Percentiles rank a stretch among this genome's conserved stretches.
These are phyloP conservation scores for Tieghemiomyces parasiticus DNA, from an alignment of 192 early-diverging fungal species.

Conservation along the genomic window DNA sequence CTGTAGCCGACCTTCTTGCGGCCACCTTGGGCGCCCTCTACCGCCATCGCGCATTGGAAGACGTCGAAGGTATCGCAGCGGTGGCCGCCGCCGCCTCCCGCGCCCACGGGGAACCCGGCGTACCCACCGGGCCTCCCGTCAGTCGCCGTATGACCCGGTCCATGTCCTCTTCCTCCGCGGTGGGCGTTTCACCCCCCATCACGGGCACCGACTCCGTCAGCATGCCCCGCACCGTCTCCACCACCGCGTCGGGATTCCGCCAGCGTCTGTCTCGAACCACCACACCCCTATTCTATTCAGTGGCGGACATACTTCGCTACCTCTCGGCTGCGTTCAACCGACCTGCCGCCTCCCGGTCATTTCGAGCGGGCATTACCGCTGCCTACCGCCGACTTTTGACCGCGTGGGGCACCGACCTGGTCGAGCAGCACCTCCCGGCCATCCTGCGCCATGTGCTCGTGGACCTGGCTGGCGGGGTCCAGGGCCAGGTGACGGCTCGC, in stretches of 20 bases:
- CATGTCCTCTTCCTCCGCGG: background rate
- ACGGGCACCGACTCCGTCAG: background rate
- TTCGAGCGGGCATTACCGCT: slow-evolving; percentile 62
- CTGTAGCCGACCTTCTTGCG: slow-evolving; percentile 7
- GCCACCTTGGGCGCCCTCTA: slow-evolving; percentile 10
- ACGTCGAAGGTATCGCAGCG: too few relatives aligned
- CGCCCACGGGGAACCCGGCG: too few relatives aligned
- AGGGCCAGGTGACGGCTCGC: slow-evolving; percentile 29
- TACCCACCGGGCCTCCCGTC: background rate
- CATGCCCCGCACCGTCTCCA: background rate
- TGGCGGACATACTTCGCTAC: slow-evolving; percentile 52
- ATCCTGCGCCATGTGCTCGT: slow-evolving; percentile 54
- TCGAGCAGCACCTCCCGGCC: slow-evolving; percentile 55
- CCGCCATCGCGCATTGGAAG: background rate
- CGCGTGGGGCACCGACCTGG: slow-evolving; percentile 46
- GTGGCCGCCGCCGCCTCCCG: too few relatives aligned
- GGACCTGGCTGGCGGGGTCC: slow-evolving; percentile 32
- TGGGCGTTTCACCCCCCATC: background rate
- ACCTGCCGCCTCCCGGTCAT: slow-evolving; percentile 45
- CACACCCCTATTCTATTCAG: slow-evolving; percentile 22
- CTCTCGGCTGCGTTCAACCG: slow-evolving; percentile 45
- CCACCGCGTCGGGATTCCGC: background rate
- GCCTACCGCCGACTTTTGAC: slow-evolving; percentile 58
- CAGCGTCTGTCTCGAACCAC: slow-evolving; percentile 12
- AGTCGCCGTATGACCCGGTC: background rate